Conservation (phyloP, 345 rosid genomes). For the Psidium friedrichsthalianum region DNA sequence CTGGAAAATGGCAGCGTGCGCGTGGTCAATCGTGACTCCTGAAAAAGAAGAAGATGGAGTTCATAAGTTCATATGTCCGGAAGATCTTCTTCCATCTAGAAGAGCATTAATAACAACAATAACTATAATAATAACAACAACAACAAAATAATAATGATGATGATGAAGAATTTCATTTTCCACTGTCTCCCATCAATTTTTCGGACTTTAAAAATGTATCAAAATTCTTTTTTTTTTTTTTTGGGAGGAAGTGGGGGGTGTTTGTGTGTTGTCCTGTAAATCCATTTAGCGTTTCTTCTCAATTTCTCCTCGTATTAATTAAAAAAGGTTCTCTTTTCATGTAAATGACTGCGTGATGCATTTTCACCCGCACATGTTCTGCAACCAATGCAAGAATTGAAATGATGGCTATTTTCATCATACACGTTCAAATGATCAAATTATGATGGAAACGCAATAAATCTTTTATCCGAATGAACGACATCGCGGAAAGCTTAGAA, state of each 20-base stretch:
- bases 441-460: too few species aligned
- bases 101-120: not conserved
- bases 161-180: not conserved
- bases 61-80: not conserved
- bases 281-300: not conserved
- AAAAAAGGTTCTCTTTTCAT: not conserved
- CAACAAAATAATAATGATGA: not conserved
- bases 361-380: not conserved
- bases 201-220: not conserved
- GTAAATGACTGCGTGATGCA: not conserved
- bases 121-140: not conserved
- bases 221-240: too few species aligned
- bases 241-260: too few species aligned
- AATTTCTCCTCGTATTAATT: not conserved
- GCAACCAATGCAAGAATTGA: not conserved
- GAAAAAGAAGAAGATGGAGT: not conserved
- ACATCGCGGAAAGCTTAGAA: not conserved
- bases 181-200: not conserved
- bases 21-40: not conserved
- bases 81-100: not conserved
- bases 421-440: not conserved
- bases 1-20: not conserved
- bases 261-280: not conserved
- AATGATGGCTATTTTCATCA: not conserved
- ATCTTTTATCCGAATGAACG: too few species aligned